Evolutionary conservation across 1,284 basidiomycete species (phyloP).

Genomic region (Mycena sp.): DNA sequence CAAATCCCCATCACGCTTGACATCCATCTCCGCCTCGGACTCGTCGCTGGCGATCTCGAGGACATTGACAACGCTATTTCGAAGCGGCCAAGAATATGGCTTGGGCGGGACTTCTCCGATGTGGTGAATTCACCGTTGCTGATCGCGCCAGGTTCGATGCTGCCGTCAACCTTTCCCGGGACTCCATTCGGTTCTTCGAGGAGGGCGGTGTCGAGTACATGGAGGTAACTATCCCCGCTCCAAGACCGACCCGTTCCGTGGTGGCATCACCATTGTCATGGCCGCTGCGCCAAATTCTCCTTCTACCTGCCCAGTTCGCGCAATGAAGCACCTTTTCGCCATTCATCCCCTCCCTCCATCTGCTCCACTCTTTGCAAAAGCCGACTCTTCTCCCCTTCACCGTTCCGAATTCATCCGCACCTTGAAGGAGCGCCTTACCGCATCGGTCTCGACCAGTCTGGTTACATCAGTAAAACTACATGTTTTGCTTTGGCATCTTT

Average conservation of each 20-base stretch:
- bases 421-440: constrained; percentile 14
- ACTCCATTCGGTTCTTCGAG: constrained; percentile 39
- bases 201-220: constrained; percentile 34
- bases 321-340: constrained; percentile 24
- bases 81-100: constrained; percentile 39
- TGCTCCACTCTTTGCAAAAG: constrained; percentile 24
- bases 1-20: constrained; percentile 43
- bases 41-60: constrained; percentile 7
- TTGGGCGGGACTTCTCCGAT: constrained; percentile 43
- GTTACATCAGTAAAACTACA: too few relatives aligned
- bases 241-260: constrained; percentile 51
- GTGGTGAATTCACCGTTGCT: constrained; percentile 42
- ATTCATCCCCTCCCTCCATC: constrained; percentile 17
- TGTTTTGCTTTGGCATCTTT: too few relatives aligned
- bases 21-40: constrained; percentile 31
- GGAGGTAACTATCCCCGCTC: constrained; percentile 45
- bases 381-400: constrained; percentile 13
- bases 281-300: constrained; percentile 9
- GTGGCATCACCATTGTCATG: constrained; percentile 37
- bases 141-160: constrained; percentile 30
- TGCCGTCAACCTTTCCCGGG: constrained; percentile 37
- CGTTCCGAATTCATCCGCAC: constrained; percentile 21
- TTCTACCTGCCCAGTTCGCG: constrained; percentile 22
- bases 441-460: constrained; percentile 20
- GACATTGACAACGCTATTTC: constrained; percentile 18